Base-by-base conservation (phyloP, 164 flowering plant genomes). In the Magnolia sinica region DNA sequence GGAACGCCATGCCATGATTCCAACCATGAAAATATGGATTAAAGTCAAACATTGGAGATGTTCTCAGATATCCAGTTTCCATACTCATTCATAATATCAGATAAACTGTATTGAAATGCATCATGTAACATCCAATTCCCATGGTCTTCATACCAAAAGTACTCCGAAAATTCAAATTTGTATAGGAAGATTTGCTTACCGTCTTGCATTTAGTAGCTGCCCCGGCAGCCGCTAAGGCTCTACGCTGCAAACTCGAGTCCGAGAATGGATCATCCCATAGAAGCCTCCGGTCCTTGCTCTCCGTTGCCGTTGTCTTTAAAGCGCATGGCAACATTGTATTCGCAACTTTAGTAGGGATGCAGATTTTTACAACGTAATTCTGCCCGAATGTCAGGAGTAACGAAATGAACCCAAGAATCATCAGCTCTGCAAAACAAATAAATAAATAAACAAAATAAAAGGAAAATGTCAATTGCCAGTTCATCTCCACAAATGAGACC, bases 331-430 rank as follows among this genome's bases (percentile, higher is more conserved):
- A 81, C 91, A 90, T 89, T 9, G 82, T 83, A 66, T 86, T 67
- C 22, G 86, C 88, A 23, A 70, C 8, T 27, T 74, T 74, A 51
- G 72, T 58, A 24, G 92, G 87, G 71, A 91, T 78, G 79, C 96
- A 91, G 7, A 91, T 86, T 70, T 70, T 78, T n/a, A 86, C 74
- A 64, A 89, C 87, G 83, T 77, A 82, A 73, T 13, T 74, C 76
- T 89, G 92, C 14, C 84, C 78, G n/a, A 88, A 89, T 4, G 90
- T 84, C 78, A 91, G 83, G 20, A 88, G 70, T 7, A 90, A 83
- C 19, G 93, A 91, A 80, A 90, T 88, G 82, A 91, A 89, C 10
- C 96, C 93, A 37, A 91, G 85, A 77, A 91, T 78, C 88, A 91
- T 91, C 78, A 91, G 80, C 84, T 87, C 92, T 91, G 90, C 76